Conservation (phyloP, 306 rosid genomes). For the Prunus davidiana region DNA sequence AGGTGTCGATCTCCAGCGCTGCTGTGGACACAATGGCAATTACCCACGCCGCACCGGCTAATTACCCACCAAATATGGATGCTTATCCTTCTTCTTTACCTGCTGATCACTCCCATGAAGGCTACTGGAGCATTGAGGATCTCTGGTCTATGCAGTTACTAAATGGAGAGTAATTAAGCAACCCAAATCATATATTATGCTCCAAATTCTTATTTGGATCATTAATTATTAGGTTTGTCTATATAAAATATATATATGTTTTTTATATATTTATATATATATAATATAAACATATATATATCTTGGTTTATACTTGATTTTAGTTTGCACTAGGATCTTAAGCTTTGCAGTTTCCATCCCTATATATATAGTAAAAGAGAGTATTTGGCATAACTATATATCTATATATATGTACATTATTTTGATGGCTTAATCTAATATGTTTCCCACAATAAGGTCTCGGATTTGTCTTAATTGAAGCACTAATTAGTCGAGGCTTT, state of each 20-base stretch:
- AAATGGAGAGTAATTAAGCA: conserved; percentile 41
- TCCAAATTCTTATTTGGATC: conserved; percentile 3
- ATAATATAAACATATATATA: conserved; percentile 1
- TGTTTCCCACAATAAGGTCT: neutral
- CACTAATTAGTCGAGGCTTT: neutral
- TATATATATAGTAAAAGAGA: neutral
- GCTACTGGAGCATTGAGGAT: conserved; percentile 90
- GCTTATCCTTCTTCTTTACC: conserved; percentile 18
- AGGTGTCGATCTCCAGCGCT: conserved; percentile 23
- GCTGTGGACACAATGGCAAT: conserved; percentile 42
- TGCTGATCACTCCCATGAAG: conserved; percentile 32
- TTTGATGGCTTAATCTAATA: neutral
- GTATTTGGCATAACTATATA: neutral
- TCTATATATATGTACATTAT: neutral
- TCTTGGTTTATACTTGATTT: neutral
- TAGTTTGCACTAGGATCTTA: conserved; percentile 9
- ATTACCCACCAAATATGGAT: conserved; percentile 33
- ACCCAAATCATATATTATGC: neutral
- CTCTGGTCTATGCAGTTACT: conserved; percentile 91
- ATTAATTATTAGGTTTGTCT: conserved; percentile 31
- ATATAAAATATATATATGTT: neutral
- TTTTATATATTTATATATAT: neutral
- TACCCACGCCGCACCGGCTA: conserved; percentile 21
- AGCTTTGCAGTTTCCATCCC: neutral
- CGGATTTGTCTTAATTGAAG: too few relatives aligned